Evolutionary conservation across 768 basidiomycete species (phyloP).

Genomic region (Clavaria fumosa): DNA sequence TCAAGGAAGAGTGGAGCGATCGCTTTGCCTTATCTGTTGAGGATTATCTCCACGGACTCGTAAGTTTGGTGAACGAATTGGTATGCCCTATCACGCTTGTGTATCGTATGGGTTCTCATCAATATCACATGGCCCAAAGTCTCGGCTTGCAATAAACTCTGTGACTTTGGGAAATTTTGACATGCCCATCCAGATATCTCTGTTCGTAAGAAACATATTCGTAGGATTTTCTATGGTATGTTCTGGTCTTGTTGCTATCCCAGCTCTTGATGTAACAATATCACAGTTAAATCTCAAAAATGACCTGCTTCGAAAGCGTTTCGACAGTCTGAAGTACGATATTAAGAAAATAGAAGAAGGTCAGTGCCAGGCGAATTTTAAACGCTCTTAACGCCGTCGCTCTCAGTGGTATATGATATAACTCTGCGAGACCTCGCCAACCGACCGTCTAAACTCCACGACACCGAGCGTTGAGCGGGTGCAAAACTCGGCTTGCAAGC

Average conservation of each 20-base stretch:
- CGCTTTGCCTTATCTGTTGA: slow-evolving; percentile 49
- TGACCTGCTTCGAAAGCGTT: slow-evolving; percentile 56
- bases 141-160: slow-evolving; percentile 62
- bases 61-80: slow-evolving; percentile 66
- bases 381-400: slow-evolving; percentile 2
- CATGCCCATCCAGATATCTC: slow-evolving; percentile 60
- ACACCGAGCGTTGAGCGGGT: slow-evolving; percentile 3
- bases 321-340: slow-evolving; percentile 75
- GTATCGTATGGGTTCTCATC: background rate
- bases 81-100: slow-evolving; percentile 24
- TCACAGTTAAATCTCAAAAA: slow-evolving; percentile 72
- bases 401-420: slow-evolving; percentile 70
- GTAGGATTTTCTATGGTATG: slow-evolving; percentile 72
- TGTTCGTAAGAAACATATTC: slow-evolving; percentile 69
- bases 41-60: slow-evolving; percentile 72
- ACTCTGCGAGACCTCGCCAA: slow-evolving; percentile 51
- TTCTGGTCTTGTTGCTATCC: background rate
- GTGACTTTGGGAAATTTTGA: slow-evolving; percentile 76
- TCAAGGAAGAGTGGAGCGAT: slow-evolving; percentile 55
- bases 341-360: slow-evolving; percentile 86
- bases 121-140: slow-evolving; percentile 26
- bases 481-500: no score
- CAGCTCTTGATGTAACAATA: background rate
- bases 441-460: slow-evolving; percentile 3
- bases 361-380: slow-evolving; percentile 14